Conservation (phyloP, 1,139 yeast species). For the Casaregolazyma suthepensis region DNA sequence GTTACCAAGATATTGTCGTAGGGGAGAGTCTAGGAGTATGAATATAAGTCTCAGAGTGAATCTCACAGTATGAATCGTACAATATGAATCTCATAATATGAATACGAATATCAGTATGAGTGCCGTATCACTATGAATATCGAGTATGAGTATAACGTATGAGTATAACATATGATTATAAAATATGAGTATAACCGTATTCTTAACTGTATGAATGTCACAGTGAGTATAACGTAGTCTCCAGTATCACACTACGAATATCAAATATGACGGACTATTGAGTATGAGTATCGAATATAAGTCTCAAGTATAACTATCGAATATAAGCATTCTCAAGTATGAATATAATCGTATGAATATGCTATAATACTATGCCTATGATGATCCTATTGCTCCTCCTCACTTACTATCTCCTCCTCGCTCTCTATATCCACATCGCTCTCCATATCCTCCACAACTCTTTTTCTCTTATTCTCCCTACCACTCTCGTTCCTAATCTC, state of each 20-base stretch:
- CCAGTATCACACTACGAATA: no score
- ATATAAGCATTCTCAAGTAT: no score
- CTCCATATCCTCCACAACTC: not conserved
- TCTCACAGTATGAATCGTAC: no score
- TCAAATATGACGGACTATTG: no score
- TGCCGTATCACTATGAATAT: not conserved
- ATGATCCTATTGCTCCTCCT: not conserved
- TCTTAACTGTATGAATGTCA: no score
- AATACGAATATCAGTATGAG: not conserved
- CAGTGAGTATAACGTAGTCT: no score
- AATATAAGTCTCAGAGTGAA: no score
- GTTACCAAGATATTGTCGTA: slow-evolving; percentile 44
- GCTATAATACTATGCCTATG: not conserved
- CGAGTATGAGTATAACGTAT: not conserved
- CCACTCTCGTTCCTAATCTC: not conserved
- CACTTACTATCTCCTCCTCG: not conserved
- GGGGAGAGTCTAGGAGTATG: no score
- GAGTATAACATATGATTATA: not conserved
- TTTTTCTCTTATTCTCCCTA: not conserved
- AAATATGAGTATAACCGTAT: not conserved
- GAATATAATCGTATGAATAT: not conserved
- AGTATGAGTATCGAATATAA: no score
- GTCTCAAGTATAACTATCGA: no score
- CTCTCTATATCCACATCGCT: not conserved
- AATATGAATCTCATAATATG: no score